Evolutionary conservation across 116 monocot species (phyloP), one percentile per base, ranked within the genome.

Genomic region (Phalaenopsis hybrid): DNA sequence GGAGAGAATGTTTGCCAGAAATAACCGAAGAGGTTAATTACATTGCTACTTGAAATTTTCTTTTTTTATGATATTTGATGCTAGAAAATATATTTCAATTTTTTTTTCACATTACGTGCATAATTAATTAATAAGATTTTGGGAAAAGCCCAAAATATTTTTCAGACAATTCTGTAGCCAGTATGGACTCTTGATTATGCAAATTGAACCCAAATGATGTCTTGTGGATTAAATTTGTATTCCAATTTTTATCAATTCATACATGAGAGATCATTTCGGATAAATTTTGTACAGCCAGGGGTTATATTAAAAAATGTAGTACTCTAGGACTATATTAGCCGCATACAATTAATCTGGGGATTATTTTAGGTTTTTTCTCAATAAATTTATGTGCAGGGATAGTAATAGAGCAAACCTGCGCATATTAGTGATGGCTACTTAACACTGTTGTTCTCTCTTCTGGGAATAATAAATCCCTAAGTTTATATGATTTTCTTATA

Each of bases 1-100:
- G 17, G 10, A 12, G 12, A 74, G 74, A 31, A 63, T 72, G 23
- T 81, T 81, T 78, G 41, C 57, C 46, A 81, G n/a, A n/a, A 82
- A 51, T 81, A 43, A 78, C 21, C 63, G 75, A 79, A 83, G 52
- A 85, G 89, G 87, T 87, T 15, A 69, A 2, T 37, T 75, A 37
- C 21, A 55, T 37, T 43, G 44, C 37, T 45, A 13, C 11, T 41
- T 41, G 5, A 41, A 55, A 37, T 33, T 75, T 20, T 44, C 41
- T 41, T 72, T 46, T 44, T 46, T 75, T n/a, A 20, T 75, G 45
- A n/a, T n/a, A 75, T 75, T 75, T 7, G n/a, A 20, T 75, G 46
- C 75, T 10, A 48, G 45, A n/a, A 41, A 31, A 75, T 12, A 45
- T 46, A 46, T 6, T n/a, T 75, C 13, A 7, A 75, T 2, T 8